Percentiles rank a stretch among this genome's conserved stretches.
These are phyloP conservation scores for Cyberlindnera euphorbiiphila DNA, from an alignment of 805 yeast genomes.

Conservation along the genomic window DNA sequence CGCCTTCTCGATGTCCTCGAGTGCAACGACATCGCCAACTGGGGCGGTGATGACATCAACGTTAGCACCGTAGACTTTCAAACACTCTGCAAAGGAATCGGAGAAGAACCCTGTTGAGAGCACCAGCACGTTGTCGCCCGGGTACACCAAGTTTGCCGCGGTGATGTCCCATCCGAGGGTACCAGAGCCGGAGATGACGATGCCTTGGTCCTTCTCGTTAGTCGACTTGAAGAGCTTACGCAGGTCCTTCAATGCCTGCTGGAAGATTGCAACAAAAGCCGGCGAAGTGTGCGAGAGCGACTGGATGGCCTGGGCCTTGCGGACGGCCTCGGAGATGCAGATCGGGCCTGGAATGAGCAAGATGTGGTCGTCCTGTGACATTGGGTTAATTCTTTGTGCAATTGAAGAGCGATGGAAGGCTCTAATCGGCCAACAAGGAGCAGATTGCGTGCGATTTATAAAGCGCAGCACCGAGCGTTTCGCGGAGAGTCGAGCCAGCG, in stretches of 20 bases:
- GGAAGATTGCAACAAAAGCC: slow-evolving; percentile 73
- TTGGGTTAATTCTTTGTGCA: too few relatives aligned
- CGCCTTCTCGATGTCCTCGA: slow-evolving; percentile 50
- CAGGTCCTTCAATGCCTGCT: slow-evolving; percentile 59
- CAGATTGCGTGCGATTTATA: slow-evolving; percentile 6
- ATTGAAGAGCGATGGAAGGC: too few relatives aligned
- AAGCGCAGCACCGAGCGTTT: too few relatives aligned
- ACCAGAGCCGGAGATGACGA: slow-evolving; percentile 86
- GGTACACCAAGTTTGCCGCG: slow-evolving; percentile 67
- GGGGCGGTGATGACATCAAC: slow-evolving; percentile 72
- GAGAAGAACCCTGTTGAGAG: slow-evolving; percentile 89
- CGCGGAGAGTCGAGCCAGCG: too few relatives aligned
- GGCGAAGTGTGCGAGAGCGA: slow-evolving; percentile 90
- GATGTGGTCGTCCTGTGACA: slow-evolving; percentile 22
- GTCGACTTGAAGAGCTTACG: slow-evolving; percentile 72
- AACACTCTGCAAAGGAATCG: slow-evolving; percentile 74
- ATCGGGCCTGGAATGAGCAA: slow-evolving; percentile 83
- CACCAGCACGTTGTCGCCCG: slow-evolving; percentile 71
- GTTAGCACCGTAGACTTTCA: slow-evolving; percentile 67
- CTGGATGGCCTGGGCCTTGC: slow-evolving; percentile 75
- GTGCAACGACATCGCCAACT: slow-evolving; percentile 67
- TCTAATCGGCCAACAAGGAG: not conserved
- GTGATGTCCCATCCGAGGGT: slow-evolving; percentile 93
- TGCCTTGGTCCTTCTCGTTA: slow-evolving; percentile 66
- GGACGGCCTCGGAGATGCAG: slow-evolving; percentile 76